A percentile compares a stretch with the other conserved stretches of the same genome.
Conservation (phyloP, 2,329 filamentous ascomycete species). For the Byssochlamys sp. region DNA sequence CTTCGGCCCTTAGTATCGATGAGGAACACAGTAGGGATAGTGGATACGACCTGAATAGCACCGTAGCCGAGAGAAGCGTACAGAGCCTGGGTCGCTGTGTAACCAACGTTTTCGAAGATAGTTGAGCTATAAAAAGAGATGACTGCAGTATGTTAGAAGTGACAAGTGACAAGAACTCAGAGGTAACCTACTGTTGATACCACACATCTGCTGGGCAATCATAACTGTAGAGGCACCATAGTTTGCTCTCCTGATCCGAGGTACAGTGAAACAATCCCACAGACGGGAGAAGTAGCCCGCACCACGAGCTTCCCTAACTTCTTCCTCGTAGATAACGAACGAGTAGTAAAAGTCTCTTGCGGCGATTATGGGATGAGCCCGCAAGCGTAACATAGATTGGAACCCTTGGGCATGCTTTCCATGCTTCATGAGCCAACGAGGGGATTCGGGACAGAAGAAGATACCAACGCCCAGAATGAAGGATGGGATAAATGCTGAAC, state of each 20-base stretch:
- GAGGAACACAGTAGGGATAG: slow-evolving; percentile 54
- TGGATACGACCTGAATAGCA: slow-evolving; percentile 56
- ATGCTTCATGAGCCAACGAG: slow-evolving; percentile 41
- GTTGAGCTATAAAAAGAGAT: not conserved
- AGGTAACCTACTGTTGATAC: no score
- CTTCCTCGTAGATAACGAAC: slow-evolving; percentile 44
- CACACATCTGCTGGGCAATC: no score
- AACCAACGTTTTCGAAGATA: slow-evolving; percentile 39
- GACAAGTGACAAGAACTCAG: slow-evolving; percentile 42
- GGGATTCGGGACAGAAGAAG: slow-evolving; percentile 52
- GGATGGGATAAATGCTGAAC: slow-evolving; percentile 55
- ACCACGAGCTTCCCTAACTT: slow-evolving; percentile 46
- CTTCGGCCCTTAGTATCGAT: slow-evolving; percentile 61
- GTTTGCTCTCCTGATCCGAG: slow-evolving; percentile 33
- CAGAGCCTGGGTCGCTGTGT: slow-evolving; percentile 40
- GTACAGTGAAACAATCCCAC: slow-evolving; percentile 33
- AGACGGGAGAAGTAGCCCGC: no score
- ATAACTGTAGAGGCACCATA: no score
- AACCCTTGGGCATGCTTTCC: slow-evolving; percentile 34
- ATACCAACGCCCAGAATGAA: slow-evolving; percentile 50
- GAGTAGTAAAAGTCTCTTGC: slow-evolving; percentile 36
- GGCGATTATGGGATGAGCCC: slow-evolving; percentile 35
- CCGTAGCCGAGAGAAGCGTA: slow-evolving; percentile 52
- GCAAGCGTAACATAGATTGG: slow-evolving; percentile 34
- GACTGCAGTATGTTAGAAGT: slow-evolving; percentile 28